Base-by-base conservation (phyloP, 257 asterid genomes). In the Lycium ferocissimum region DNA sequence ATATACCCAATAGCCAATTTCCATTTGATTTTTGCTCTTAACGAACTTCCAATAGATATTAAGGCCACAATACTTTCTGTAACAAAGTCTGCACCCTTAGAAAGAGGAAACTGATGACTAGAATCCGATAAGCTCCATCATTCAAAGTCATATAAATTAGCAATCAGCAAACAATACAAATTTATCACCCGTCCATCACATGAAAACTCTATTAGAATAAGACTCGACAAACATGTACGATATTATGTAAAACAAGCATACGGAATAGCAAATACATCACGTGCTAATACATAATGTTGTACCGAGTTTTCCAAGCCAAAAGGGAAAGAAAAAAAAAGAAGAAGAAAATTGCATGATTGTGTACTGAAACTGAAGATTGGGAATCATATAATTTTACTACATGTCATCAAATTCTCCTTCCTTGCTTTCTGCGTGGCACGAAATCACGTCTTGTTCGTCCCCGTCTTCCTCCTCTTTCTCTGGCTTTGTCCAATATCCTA, bases 211-310 rank as follows among this genome's bases (percentile, higher is more conserved):
- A 12, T 26, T 22, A 22, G 22, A 49, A 51, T 51, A 76, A 76
- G 61, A 51, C 9, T 76, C 63, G 38, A 51, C 81, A 75, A 75
- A 75, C 63, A 35, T 67, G 75, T 38, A 2, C 35, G 75, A 13
- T 67, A 67, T 14, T 66, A 26, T 66, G 43, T 12, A 26, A 69
- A 37, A 69, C 76, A 69, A 69, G 53, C 76, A 76, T 33, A 49
- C 82, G 26, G 0, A 70, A 38, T 14, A 49, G 22, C 26, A 51
- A 13, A 26, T 2, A 22, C 51, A 13, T 22, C 47, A 22, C 15
- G 2, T 5, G 76, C 53, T 38, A 37, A 38, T 22, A 69, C 13
- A 69, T 15, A 15, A 70, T 38, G 26, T 70, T 26, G 26, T 17
- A 70, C 53, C 26, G 7, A 53, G 13, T 69, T 69, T 7, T 14